Base-by-base conservation (phyloP, 1,139 yeast genomes). In the Geotrichum reessii region DNA sequence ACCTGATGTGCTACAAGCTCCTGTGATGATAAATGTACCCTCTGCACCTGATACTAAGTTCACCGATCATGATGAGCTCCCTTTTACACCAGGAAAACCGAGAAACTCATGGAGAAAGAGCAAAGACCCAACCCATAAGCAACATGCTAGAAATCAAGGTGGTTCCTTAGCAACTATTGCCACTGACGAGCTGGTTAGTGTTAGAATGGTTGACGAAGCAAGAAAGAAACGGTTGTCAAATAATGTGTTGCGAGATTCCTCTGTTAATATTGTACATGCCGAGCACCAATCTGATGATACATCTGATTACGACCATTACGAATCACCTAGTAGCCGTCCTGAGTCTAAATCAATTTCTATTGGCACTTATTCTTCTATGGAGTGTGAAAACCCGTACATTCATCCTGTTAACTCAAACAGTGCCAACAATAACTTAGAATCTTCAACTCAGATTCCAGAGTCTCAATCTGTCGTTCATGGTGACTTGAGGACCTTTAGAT, bases 131-230 rank as follows among this genome's bases (percentile, higher is more conserved):
- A 76, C 71, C 52, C 68, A 67, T 31, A 64, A 73, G 58, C 74
- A 79, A 74, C 78, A 78, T 62, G 77, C 79, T 52, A 79, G 87
- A 65, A 83, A 81, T 55, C 87, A 95, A 25, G 78, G 82, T 61
- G 82, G 81, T 40, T 87, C 97, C 0, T 69, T 87, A 63, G 92
- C 93, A 42, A 91, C 97, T 0, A 93, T 91, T 33, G 86, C 93
- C 52, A 90, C 97, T 0, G 91, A 86, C 60, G 95, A 90, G 71
- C 78, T 91, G 52, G 80, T 91, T 68, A 86, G 91, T 7, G 91
- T 93, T 48, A 81, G 93, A 66, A 76, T 89, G 56, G 92, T 89
- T 5, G 72, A 71, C 9, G 62, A 27, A 12, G 42, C 42, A 37
- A 37, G 17, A 2, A n/a, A 19, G 42, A 14, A 19, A 1, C 42